Percentiles rank a stretch among this genome's conserved stretches.
Evolutionary conservation across 306 rosid species (phyloP).

Genomic region (Fragaria iinumae): DNA sequence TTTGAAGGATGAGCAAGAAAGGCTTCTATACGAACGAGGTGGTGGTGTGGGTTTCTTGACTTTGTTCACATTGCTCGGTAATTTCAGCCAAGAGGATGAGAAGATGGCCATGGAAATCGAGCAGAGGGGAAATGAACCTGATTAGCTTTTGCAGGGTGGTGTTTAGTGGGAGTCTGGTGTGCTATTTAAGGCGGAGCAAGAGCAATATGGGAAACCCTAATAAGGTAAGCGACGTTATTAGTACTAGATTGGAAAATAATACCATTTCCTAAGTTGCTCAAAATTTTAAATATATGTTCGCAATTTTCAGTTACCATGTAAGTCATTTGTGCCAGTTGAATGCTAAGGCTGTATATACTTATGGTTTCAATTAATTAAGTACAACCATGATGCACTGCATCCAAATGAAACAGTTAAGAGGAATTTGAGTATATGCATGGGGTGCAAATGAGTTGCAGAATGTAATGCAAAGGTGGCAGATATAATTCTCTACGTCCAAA

Average conservation of each 20-base stretch:
- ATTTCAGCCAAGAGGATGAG: slow-evolving; percentile 67
- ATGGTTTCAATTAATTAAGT: not conserved
- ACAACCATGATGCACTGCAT: not conserved
- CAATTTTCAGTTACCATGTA: not conserved
- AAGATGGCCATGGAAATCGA: slow-evolving; percentile 41
- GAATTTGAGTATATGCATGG: not conserved
- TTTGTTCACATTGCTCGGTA: slow-evolving; percentile 48
- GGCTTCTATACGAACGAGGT: slow-evolving; percentile 9
- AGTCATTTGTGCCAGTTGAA: not conserved
- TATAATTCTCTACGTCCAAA: not conserved
- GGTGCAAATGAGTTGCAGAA: not conserved
- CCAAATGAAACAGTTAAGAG: not conserved
- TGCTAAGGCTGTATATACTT: not conserved
- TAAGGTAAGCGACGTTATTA: slow-evolving; percentile 20
- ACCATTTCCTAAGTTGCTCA: not conserved
- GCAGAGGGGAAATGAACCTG: not conserved
- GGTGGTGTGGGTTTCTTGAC: slow-evolving; percentile 7
- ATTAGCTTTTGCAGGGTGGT: not conserved
- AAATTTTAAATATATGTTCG: not conserved
- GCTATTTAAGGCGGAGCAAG: slow-evolving; percentile 16
- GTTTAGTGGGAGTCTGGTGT: not conserved
- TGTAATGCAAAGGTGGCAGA: not conserved
- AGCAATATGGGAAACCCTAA: slow-evolving; percentile 24
- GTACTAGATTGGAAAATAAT: not conserved
- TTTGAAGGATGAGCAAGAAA: slow-evolving; percentile 67